Percentiles rank a stretch among this genome's conserved stretches.
Evolutionary conservation across 2,329 filamentous ascomycete species (phyloP).

Genomic region (Fusarium paranaense): DNA sequence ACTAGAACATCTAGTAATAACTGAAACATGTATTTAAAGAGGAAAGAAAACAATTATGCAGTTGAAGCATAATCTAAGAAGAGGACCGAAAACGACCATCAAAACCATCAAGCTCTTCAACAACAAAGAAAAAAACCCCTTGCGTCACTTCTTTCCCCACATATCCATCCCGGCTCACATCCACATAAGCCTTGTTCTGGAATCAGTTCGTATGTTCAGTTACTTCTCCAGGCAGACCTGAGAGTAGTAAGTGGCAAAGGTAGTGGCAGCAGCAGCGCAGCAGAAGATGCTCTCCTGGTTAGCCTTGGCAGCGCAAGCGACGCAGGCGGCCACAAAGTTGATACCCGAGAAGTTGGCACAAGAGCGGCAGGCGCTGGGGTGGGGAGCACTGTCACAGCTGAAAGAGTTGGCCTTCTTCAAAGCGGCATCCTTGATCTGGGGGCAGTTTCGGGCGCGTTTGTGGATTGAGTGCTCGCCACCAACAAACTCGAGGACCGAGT

Average conservation of each 20-base stretch:
- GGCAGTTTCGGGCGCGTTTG: slow-evolving; percentile 18
- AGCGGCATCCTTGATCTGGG: slow-evolving; percentile 16
- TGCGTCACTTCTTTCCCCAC: neutral
- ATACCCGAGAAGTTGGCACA: slow-evolving; percentile 17
- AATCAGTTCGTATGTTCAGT: neutral
- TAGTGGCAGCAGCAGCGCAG: slow-evolving; percentile 23
- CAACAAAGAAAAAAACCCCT: neutral
- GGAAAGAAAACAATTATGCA: neutral
- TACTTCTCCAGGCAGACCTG: slow-evolving; percentile 29
- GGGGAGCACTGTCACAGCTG: slow-evolving; percentile 19
- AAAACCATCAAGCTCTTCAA: neutral
- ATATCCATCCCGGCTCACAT: neutral
- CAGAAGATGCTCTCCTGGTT: slow-evolving; percentile 27
- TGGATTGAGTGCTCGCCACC: neutral
- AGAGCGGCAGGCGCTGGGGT: slow-evolving; percentile 17
- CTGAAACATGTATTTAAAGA: neutral
- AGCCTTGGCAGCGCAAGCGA: slow-evolving; percentile 24
- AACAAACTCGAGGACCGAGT: slow-evolving; percentile 3
- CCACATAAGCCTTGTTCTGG: neutral
- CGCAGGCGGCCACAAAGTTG: slow-evolving; percentile 25
- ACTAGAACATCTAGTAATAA: neutral
- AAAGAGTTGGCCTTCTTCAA: neutral
- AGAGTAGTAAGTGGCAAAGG: slow-evolving; percentile 26
- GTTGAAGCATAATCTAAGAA: neutral
- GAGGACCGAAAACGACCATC: too few species aligned